Percentiles rank a stretch among this genome's conserved stretches.
Evolutionary conservation across 2,329 filamentous ascomycete genomes (phyloP).

Genomic region (Curvularia spicifera): DNA sequence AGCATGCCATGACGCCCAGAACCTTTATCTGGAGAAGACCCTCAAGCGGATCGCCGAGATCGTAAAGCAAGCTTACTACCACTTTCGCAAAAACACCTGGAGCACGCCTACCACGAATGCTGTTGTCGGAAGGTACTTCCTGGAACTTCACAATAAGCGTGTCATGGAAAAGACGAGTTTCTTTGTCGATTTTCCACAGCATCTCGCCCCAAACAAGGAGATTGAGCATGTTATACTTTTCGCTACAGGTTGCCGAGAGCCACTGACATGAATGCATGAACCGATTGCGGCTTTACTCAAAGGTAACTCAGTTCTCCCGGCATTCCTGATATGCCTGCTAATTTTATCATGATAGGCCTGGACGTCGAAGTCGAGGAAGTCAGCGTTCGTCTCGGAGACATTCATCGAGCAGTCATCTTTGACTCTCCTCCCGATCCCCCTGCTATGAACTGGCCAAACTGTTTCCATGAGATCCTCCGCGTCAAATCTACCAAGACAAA

Average conservation of each 20-base stretch:
- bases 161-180: background rate
- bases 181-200: conserved; percentile 2
- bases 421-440: background rate
- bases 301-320: background rate
- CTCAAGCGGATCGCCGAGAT: conserved; percentile 8
- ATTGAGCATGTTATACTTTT: conserved; percentile 1
- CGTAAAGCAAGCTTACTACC: conserved; percentile 7
- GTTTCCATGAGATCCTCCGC: background rate
- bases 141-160: background rate
- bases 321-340: background rate
- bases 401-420: background rate
- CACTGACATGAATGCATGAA: conserved; percentile 1
- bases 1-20: background rate
- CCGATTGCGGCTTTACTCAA: background rate
- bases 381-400: background rate
- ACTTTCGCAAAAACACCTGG: conserved; percentile 17
- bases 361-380: conserved; percentile 3
- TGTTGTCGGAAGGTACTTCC: background rate
- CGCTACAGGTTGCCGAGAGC: conserved; percentile 1
- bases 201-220: background rate
- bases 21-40: background rate
- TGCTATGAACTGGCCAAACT: background rate
- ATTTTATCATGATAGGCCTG: background rate
- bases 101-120: background rate
- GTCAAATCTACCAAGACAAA: background rate